Percentiles rank a stretch among this genome's conserved stretches.
Conservation (phyloP, 805 yeast genomes). For the Kluyveromyces starmeri region DNA sequence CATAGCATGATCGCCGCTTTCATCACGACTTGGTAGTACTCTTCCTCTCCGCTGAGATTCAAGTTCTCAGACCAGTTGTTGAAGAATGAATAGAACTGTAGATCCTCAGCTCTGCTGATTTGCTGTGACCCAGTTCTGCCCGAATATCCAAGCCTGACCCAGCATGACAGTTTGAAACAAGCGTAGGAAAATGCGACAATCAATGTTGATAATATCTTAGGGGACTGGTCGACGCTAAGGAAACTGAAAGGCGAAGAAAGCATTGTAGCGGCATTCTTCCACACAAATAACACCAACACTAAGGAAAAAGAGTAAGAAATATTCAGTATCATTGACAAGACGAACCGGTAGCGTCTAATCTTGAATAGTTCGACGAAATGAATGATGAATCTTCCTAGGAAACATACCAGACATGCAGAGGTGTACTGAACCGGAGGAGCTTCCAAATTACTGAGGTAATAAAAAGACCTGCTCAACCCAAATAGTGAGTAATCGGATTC, state of each 20-base stretch:
- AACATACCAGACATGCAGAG: constrained; percentile 40
- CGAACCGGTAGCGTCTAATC: constrained; percentile 44
- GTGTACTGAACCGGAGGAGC: constrained; percentile 7
- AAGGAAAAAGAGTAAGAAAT: constrained; percentile 41
- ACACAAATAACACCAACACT: constrained; percentile 38
- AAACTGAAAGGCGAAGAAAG: constrained; percentile 23
- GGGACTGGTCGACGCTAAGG: constrained; percentile 34
- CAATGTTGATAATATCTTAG: constrained; percentile 49
- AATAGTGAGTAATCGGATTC: constrained; percentile 24
- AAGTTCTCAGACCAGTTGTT: constrained; percentile 23
- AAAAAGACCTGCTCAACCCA: constrained; percentile 23
- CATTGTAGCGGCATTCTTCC: constrained; percentile 37
- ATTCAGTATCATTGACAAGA: constrained; percentile 58
- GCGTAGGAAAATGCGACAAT: constrained; percentile 43
- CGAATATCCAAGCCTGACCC: constrained; percentile 38
- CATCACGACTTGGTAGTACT: constrained; percentile 17
- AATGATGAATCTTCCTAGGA: constrained; percentile 48
- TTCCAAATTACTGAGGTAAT: constrained; percentile 10
- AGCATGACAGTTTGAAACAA: constrained; percentile 49
- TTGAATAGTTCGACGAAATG: constrained; percentile 56
- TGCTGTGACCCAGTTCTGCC: constrained; percentile 8
- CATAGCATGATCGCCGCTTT: constrained; percentile 19
- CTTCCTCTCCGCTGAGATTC: constrained; percentile 28
- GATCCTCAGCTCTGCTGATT: constrained; percentile 10
- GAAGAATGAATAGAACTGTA: constrained; percentile 26